Percentiles rank a stretch among this genome's conserved stretches.
Conservation (phyloP, 2,329 filamentous ascomycete genomes). For the Xylariaceae sp. region DNA sequence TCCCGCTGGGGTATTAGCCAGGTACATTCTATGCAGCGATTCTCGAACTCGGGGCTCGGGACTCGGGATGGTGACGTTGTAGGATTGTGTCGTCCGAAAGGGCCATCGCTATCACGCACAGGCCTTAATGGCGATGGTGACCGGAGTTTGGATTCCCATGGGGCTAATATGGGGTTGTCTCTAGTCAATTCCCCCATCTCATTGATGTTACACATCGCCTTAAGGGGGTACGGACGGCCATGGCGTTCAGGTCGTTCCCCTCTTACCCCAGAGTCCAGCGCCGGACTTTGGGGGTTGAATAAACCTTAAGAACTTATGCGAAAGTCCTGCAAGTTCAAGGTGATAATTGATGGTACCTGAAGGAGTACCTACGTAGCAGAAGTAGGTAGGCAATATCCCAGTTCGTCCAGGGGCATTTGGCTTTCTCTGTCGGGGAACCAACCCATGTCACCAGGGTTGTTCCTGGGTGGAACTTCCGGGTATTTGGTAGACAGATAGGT, state of each 20-base stretch:
- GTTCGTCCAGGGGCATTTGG: neutral
- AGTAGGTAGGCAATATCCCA: neutral
- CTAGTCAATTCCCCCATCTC: neutral
- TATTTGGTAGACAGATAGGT: neutral
- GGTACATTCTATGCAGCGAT: neutral
- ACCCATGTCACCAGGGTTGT: neutral
- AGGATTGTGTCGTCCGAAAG: neutral
- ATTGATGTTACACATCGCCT: neutral
- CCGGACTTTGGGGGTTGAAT: neutral
- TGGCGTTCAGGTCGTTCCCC: neutral
- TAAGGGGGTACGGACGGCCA: neutral
- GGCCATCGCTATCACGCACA: neutral
- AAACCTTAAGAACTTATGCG: neutral
- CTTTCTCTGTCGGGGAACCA: neutral
- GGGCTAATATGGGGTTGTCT: neutral
- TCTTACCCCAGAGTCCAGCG: neutral
- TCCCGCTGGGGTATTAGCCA: neutral
- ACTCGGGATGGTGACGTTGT: neutral
- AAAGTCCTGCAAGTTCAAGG: neutral
- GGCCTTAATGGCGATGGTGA: neutral
- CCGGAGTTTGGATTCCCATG: neutral
- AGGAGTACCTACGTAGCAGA: neutral
- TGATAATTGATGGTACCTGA: neutral
- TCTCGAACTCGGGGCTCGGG: neutral
- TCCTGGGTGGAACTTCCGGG: neutral